These are phyloP conservation scores for Skeletonema potamos DNA, from an alignment of 108 stramenopile species.

Conservation along the genomic window DNA sequence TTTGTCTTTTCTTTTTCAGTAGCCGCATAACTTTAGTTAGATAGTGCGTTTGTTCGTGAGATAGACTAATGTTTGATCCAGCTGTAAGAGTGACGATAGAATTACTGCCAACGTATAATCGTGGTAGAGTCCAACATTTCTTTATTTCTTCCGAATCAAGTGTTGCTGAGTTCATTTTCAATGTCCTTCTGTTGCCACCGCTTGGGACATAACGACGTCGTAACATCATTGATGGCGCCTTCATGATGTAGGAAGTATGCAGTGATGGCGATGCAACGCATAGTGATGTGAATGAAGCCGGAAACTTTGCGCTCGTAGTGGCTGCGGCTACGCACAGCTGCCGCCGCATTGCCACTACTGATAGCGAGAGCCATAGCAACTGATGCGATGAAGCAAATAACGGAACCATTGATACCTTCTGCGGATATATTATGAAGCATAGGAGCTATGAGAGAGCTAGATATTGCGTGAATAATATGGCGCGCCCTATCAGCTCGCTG, in stretches of 20 bases:
- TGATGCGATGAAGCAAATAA: background rate
- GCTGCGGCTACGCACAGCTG: background rate
- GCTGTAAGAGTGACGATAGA: background rate
- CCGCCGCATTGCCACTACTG: background rate
- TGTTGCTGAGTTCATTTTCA: background rate
- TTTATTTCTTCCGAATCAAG: background rate
- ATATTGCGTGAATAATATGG: background rate
- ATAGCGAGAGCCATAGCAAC: background rate
- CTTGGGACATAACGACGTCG: background rate
- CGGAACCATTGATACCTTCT: background rate
- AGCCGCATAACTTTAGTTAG: constrained; percentile 77
- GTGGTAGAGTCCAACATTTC: constrained; percentile 30
- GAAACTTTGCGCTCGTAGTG: background rate
- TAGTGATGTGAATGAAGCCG: background rate
- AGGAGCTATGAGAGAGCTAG: no score
- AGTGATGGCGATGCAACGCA: no score
- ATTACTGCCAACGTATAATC: constrained; percentile 32
- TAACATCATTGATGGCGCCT: background rate
- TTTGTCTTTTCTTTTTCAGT: constrained; percentile 44
- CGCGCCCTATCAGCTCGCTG: background rate
- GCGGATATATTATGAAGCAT: no score
- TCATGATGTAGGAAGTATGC: background rate
- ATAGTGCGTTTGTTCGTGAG: constrained; percentile 72
- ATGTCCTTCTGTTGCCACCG: background rate
- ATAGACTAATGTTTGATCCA: constrained; percentile 32